A percentile compares a stretch with the other conserved stretches of the same genome.
Conservation (phyloP, 2,329 filamentous ascomycete genomes). For the Cucurbitaria berberidis region DNA sequence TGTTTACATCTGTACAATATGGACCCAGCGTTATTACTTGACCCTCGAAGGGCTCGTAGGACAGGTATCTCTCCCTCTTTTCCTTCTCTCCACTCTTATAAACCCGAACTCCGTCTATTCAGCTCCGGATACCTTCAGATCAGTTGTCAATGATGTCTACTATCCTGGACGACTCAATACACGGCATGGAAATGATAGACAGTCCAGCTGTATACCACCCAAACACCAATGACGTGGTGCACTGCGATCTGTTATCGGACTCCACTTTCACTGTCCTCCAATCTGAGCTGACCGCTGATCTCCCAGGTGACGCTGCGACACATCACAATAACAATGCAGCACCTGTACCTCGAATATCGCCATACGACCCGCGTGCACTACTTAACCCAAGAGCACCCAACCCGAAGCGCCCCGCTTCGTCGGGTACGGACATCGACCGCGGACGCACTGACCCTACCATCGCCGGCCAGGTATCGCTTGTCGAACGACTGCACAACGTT, state of each 20-base stretch:
- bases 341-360: slow-evolving; percentile 10
- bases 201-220: not conserved
- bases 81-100: not conserved
- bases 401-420: slow-evolving; percentile 40
- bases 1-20: slow-evolving; percentile 20
- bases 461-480: slow-evolving; percentile 63
- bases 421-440: slow-evolving; percentile 26
- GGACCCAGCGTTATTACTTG: slow-evolving; percentile 37
- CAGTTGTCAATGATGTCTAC: not conserved
- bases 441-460: slow-evolving; percentile 29
- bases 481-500: slow-evolving; percentile 79
- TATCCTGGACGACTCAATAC: slow-evolving; percentile 1
- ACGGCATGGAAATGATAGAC: slow-evolving; percentile 2
- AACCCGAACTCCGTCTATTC: not conserved
- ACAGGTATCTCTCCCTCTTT: slow-evolving; percentile 28
- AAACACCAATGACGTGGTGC: not conserved
- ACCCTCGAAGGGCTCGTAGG: slow-evolving; percentile 28
- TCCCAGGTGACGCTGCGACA: slow-evolving; percentile 25
- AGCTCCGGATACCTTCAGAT: not conserved
- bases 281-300: slow-evolving; percentile 25
- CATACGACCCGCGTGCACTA: slow-evolving; percentile 39
- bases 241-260: not conserved
- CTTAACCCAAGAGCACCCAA: slow-evolving; percentile 42
- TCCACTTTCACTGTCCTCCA: slow-evolving; percentile 4
- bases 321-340: slow-evolving; percentile 20